These are phyloP conservation scores for Candolleomyces aberdarensis DNA, from an alignment of 768 basidiomycete species.

Conservation along the genomic window DNA sequence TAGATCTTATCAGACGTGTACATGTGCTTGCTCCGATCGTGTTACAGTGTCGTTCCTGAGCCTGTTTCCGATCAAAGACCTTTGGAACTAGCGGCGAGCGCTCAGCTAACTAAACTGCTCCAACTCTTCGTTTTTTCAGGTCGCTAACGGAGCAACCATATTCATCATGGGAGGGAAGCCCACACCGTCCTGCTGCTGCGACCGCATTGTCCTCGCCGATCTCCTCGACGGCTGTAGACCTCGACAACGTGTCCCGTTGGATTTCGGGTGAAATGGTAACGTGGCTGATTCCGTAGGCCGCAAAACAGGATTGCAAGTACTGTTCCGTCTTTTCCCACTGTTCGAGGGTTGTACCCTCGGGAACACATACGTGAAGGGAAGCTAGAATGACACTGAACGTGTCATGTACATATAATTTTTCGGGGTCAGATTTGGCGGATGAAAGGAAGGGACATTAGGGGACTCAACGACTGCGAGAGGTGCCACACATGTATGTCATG, in stretches of 20 bases:
- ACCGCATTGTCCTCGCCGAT: slow-evolving; percentile 12
- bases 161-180: slow-evolving; percentile 35
- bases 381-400: slow-evolving; percentile 43
- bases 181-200: slow-evolving; percentile 25
- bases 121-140: slow-evolving; percentile 31
- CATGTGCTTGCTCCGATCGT: not conserved
- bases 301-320: slow-evolving; percentile 47
- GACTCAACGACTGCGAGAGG: slow-evolving; percentile 46
- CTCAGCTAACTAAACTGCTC: no score
- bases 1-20: not conserved
- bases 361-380: slow-evolving; percentile 51
- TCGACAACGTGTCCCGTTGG: slow-evolving; percentile 28
- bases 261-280: slow-evolving; percentile 55
- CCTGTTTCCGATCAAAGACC: slow-evolving; percentile 1
- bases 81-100: not conserved
- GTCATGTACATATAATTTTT: not conserved
- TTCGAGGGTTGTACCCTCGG: slow-evolving; percentile 42
- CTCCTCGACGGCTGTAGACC: no score
- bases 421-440: not conserved
- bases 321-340: slow-evolving; percentile 51
- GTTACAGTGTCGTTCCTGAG: not conserved
- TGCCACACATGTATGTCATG: slow-evolving; percentile 58
- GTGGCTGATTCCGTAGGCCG: slow-evolving; percentile 50
- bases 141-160: slow-evolving; percentile 42
- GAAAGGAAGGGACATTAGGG: slow-evolving; percentile 3